A percentile compares a stretch with the other conserved stretches of the same genome.
Evolutionary conservation across 2,329 filamentous ascomycete species (phyloP).

Genomic region (Microsporum ferrugineum): DNA sequence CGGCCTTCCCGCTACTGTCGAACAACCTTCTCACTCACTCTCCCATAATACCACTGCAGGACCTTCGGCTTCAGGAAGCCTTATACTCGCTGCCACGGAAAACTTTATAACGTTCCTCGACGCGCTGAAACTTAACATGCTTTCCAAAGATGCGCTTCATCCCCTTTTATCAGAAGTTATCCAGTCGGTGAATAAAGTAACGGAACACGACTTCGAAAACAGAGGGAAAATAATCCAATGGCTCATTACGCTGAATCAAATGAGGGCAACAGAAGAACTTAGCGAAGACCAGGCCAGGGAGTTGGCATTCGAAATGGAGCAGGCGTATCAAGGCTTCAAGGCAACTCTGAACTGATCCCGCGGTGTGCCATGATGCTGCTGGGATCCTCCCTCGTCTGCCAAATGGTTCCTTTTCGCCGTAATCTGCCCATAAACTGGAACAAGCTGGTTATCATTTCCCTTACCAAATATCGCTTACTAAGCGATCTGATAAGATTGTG

Average conservation of each 20-base stretch:
- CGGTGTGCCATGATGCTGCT: no score
- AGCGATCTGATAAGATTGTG: background rate
- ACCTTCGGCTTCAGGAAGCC: constrained; percentile 40
- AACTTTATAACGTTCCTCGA: constrained; percentile 98
- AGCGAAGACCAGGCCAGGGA: constrained; percentile 78
- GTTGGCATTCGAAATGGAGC: constrained; percentile 83
- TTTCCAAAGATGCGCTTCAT: constrained; percentile 94
- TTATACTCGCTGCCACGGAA: constrained; percentile 86
- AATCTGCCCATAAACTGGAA: no score
- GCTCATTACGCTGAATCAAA: constrained; percentile 94
- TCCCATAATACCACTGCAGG: constrained; percentile 19
- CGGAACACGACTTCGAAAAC: constrained; percentile 86
- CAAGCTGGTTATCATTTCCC: no score
- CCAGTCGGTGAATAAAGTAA: constrained; percentile 93
- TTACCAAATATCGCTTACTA: background rate
- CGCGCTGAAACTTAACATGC: constrained; percentile 78
- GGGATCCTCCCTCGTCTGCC: no score
- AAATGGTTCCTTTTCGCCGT: no score
- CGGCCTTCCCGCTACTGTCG: constrained; percentile 76
- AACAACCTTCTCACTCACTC: constrained; percentile 45
- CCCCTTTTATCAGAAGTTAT: constrained; percentile 91
- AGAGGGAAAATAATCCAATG: constrained; percentile 97
- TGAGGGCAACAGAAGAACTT: constrained; percentile 88
- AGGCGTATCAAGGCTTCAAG: constrained; percentile 91
- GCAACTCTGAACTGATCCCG: constrained; percentile 49